Base-by-base conservation (phyloP, 2,329 filamentous ascomycete species). In the Scedosporium dehoogii region DNA sequence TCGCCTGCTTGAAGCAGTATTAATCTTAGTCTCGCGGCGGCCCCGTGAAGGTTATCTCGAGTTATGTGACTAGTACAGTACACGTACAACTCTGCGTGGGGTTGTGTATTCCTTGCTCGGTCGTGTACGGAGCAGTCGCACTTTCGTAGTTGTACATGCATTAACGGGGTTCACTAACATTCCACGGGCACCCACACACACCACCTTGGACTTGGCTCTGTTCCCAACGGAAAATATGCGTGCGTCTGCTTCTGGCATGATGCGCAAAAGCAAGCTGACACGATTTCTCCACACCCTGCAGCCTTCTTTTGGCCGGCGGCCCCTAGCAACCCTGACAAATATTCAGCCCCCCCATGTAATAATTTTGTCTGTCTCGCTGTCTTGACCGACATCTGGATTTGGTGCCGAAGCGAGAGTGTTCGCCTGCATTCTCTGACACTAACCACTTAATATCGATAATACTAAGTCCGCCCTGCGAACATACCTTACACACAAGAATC, bases 311-410 rank as follows among this genome's bases (percentile, higher is more conserved):
- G 12, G 51, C 23, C 7, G n/a, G 48, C 9, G 42, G 23, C 51
- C 51, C 51, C 12, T 14, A 55, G 51, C 51, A 55, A 48, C 23
- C 21, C 23, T 55, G 18, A 23, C 12, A 23, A 55, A 55, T 23
- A 23, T 55, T 55, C 51, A 55, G 51, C 51, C 51, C 51, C 51
- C 44, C 21, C n/a, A 23, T 48, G n/a, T 23, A 18, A 25, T 55
- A 55, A 27, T 23, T 38, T 33, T 58, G 16, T 41, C n/a, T 38
- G 7, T 25, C 23, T 16, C 23, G 9, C 6, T 10, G 14, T 21
- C 44, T 53, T 60, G 58, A 60, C 59, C 59, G 59, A 60, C 59
- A 60, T n/a, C 44, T 51, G n/a, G 41, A 48, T 46, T 46, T 41
- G 58, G 41, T n/a, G 58, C 58, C 38, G 41, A 59, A 27, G 41